Percentiles rank a stretch among this genome's conserved stretches.
These are phyloP conservation scores for Umbellularia californica DNA, from an alignment of 164 flowering plant genomes.

Conservation along the genomic window DNA sequence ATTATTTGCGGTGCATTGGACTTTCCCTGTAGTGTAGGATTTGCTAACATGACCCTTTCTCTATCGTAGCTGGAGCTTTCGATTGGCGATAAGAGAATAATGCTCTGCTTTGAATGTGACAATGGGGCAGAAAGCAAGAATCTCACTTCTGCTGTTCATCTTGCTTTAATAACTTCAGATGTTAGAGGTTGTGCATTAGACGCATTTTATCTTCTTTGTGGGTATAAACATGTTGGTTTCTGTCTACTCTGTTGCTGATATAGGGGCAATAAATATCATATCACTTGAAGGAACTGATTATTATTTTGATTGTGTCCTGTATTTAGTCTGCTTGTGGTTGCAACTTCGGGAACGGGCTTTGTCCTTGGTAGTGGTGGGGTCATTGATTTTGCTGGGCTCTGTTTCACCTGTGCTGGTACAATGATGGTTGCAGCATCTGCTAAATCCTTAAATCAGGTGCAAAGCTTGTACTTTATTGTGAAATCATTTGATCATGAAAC, in stretches of 20 bases:
- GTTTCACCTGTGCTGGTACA: constrained; percentile 89
- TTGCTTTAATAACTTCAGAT: neutral
- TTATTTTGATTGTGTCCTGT: neutral
- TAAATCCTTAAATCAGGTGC: constrained; percentile 86
- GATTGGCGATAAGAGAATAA: too few relatives aligned
- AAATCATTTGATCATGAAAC: neutral
- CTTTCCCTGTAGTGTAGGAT: neutral
- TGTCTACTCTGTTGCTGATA: neutral
- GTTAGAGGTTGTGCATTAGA: neutral
- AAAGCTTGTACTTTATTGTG: neutral
- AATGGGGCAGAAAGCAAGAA: neutral
- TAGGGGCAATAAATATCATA: neutral
- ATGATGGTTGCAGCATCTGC: constrained; percentile 99
- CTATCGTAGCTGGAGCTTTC: too few relatives aligned
- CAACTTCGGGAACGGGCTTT: constrained; percentile 91
- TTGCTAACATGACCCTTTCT: too few relatives aligned
- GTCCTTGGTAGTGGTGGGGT: constrained; percentile 77
- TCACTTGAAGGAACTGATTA: neutral
- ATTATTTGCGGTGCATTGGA: neutral
- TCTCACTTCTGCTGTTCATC: neutral
- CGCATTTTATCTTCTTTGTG: neutral
- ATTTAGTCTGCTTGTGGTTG: constrained; percentile 87
- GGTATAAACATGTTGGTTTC: neutral
- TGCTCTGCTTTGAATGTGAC: too few relatives aligned
- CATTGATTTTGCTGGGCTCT: constrained; percentile 71